Evolutionary conservation across 352 stramenopile species (phyloP).

Genomic region (Globisporangium echinulatum): DNA sequence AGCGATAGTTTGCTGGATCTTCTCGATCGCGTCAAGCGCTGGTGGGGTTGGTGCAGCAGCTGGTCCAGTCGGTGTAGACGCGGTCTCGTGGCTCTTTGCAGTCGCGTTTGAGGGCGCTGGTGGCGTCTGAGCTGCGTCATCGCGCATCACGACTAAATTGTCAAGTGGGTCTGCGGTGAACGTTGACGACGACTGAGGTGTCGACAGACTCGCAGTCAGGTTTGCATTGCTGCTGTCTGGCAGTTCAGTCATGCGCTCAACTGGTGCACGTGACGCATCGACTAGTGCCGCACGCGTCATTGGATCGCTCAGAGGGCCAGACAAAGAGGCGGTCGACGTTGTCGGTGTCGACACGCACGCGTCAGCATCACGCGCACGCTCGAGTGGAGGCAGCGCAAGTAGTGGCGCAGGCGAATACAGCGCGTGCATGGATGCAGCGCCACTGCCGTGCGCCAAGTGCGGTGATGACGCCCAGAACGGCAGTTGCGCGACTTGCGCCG

Average conservation of each 20-base stretch:
- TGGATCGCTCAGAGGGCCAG: too few species aligned
- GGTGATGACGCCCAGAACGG: slow-evolving; percentile 11
- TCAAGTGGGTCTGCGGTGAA: too few species aligned
- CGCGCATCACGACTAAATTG: too few species aligned
- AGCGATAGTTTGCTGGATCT: slow-evolving; percentile 29
- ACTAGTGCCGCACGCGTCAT: not conserved
- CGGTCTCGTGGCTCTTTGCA: not conserved
- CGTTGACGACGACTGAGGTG: too few species aligned
- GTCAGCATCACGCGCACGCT: not conserved
- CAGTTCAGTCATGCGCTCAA: too few species aligned
- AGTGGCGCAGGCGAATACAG: not conserved
- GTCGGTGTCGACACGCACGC: not conserved
- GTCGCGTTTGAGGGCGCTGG: not conserved
- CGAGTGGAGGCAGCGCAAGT: not conserved
- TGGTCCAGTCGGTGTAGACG: not conserved
- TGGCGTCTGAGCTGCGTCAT: too few species aligned
- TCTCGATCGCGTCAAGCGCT: not conserved
- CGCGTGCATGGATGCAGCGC: not conserved
- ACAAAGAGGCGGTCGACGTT: not conserved
- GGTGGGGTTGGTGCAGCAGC: not conserved
- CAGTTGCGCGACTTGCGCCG: slow-evolving; percentile 1
- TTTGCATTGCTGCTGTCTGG: too few species aligned
- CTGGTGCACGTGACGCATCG: too few species aligned
- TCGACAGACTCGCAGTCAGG: too few species aligned
- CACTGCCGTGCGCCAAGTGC: not conserved